These are phyloP conservation scores for Geranium incanum DNA, from an alignment of 441 rosid species.

Conservation along the genomic window DNA sequence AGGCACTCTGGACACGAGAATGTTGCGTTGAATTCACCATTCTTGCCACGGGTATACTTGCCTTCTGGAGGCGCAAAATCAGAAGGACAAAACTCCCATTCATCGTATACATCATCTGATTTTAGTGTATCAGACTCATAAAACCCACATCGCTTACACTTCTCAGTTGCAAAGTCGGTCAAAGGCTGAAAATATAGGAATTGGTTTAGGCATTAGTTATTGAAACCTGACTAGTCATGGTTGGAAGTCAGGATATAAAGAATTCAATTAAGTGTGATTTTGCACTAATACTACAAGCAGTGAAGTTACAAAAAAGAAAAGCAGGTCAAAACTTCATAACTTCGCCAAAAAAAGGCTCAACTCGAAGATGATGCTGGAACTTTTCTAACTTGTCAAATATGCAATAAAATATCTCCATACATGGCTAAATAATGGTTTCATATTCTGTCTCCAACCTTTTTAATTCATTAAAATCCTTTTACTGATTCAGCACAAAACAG, in stretches of 20 bases:
- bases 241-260: background rate
- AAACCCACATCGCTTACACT: slow-evolving; percentile 88
- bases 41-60: slow-evolving; percentile 39
- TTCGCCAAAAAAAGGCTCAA: too few species aligned
- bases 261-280: background rate
- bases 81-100: slow-evolving; percentile 85
- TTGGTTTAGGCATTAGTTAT: background rate
- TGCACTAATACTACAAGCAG: too few species aligned
- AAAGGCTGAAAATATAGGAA: slow-evolving; percentile 50
- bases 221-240: too few species aligned
- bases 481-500: background rate
- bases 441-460: too few species aligned
- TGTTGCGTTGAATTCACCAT: slow-evolving; percentile 51
- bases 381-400: too few species aligned
- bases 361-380: too few species aligned
- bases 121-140: slow-evolving; percentile 54
- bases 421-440: too few species aligned
- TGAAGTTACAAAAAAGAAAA: too few species aligned
- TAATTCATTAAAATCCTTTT: too few species aligned
- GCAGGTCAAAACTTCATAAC: too few species aligned
- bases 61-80: slow-evolving; percentile 52
- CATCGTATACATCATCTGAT: slow-evolving; percentile 62
- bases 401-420: too few species aligned
- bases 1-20: slow-evolving; percentile 55
- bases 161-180: slow-evolving; percentile 42